Base-by-base conservation (phyloP, 768 basidiomycete species). In the Serendipita sp. region DNA sequence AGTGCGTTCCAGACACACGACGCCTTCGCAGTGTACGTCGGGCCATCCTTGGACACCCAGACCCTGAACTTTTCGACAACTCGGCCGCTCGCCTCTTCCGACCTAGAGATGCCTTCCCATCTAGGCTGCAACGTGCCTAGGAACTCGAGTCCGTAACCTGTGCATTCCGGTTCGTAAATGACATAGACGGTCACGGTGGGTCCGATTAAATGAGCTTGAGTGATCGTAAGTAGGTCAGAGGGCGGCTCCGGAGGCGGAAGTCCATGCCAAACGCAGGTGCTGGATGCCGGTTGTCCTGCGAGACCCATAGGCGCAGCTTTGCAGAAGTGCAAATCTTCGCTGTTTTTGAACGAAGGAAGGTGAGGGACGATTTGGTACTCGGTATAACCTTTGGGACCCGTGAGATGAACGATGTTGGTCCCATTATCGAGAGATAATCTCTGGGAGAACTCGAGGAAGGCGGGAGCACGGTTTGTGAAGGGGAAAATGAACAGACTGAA, bases 401-500 rank as follows among this genome's bases (percentile, higher is more conserved):
- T 34, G 26, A 58, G 26, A n/a, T 9, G 20, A 9, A 58, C 53
- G 17, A 33, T 20, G 30, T 58, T 58, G 24, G 53, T 58, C 11
- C 53, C 53, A 33, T 58, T 58, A 24, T 58, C 53, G 20, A 58
- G 53, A 24, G 53, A 58, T 22, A 58, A n/a, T 11, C 24, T 24
- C 31, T 58, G 53, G 31, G 53, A 24, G 30, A 58, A 58, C 30
- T 58, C 53, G 20, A 58, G 53, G 31, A 24, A 58, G 9, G 53
- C 53, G 30, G 53, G 53, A 20, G 53, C 24, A 4, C 33, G 33
- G 53, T n/a, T 28, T 24, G 53, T 58, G 30, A 58, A 58, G 9
- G 53, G 53, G 53, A 58, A 58, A 20, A 58, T 58, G 53, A 58
- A 58, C 24, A 58, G 53, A 20, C 53, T 58, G 53, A 58, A 58